Base-by-base conservation (phyloP, 2,329 filamentous ascomycete genomes). In the Alternaria arborescens region DNA sequence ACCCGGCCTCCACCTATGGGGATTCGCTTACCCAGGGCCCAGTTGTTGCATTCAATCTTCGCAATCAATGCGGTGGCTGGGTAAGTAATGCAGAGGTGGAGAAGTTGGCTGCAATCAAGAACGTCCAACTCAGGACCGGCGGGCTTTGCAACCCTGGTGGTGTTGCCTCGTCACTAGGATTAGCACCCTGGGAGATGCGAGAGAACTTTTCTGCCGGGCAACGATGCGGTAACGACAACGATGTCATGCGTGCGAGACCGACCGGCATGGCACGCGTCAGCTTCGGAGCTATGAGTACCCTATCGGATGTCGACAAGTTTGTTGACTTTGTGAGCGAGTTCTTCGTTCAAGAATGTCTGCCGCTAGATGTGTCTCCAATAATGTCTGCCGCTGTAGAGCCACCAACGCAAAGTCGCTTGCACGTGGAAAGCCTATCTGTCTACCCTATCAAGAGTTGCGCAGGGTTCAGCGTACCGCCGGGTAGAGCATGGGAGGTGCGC, bases 371-470 rank as follows among this genome's bases (percentile, higher is more conserved):
- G 24, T 58, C 64, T 58, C 74, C 69, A 70, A 69, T 72, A 41
- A 58, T 58, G 47, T 65, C 60, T 62, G 51, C 59, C 24, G 55
- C 64, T 34, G 47, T 61, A 24, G 72, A 75, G 65, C 64, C 69
- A 69, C 68, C 71, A 71, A 72, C 70, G 62, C 51, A 56, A 42
- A 73, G 68, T 42, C 68, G 64, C 41, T 71, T 82, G 58, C 77
- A 81, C 61, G 78, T 85, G 52, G 82, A 84, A 60, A 82, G 79
- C 55, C 66, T 85, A 16, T 81, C 79, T 6, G 86, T 98, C 1
- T 99, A 93, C 72, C 95, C 95, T 0, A 94, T 99, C 73, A 99
- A 99, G 78, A 97, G 93, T 75, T 98, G 95, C 71, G 91, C 89
- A 16, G 91, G 91, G 0, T 97, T 91, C 76, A 82, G 82, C 36